Percentiles rank a stretch among this genome's conserved stretches.
Evolutionary conservation across 176 grass and related monocot genomes (phyloP).

Genomic region (sorghum (Sorghum bicolor)): DNA sequence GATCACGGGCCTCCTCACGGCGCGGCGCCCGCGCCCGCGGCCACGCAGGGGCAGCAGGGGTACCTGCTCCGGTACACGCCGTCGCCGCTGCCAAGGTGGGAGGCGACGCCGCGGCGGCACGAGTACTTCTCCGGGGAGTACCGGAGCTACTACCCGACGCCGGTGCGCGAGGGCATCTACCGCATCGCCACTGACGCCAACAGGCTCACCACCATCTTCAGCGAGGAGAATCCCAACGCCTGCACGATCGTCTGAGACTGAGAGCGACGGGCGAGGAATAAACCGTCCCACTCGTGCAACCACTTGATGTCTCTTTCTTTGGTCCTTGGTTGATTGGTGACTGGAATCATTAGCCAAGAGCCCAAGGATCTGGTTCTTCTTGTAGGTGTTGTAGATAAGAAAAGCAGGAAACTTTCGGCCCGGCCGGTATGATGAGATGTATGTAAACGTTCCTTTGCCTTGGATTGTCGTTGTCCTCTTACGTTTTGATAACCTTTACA

Average conservation of each 20-base stretch:
- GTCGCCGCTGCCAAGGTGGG: conserved; percentile 83
- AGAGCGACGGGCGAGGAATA: conserved; percentile 18
- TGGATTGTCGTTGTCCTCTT: background rate
- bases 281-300: background rate
- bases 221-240: conserved; percentile 98
- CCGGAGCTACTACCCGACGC: conserved; percentile 81
- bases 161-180: conserved; percentile 95
- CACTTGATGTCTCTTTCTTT: background rate
- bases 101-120: conserved; percentile 55
- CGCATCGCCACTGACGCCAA: conserved; percentile 87
- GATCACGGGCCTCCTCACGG: background rate
- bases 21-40: background rate
- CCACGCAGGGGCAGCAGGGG: background rate
- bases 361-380: conserved; percentile 61
- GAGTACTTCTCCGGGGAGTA: conserved; percentile 96
- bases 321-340: conserved; percentile 16
- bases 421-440: background rate
- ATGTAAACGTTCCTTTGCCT: background rate
- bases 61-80: conserved; percentile 63
- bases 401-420: conserved; percentile 27
- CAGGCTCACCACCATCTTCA: conserved; percentile 91
- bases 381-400: conserved; percentile 24
- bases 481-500: background rate
- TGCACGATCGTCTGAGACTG: conserved; percentile 68
- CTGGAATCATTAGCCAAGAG: conserved; percentile 37